These are phyloP conservation scores for Phytopythium litorale DNA, from an alignment of 352 stramenopile genomes.

Conservation along the genomic window DNA sequence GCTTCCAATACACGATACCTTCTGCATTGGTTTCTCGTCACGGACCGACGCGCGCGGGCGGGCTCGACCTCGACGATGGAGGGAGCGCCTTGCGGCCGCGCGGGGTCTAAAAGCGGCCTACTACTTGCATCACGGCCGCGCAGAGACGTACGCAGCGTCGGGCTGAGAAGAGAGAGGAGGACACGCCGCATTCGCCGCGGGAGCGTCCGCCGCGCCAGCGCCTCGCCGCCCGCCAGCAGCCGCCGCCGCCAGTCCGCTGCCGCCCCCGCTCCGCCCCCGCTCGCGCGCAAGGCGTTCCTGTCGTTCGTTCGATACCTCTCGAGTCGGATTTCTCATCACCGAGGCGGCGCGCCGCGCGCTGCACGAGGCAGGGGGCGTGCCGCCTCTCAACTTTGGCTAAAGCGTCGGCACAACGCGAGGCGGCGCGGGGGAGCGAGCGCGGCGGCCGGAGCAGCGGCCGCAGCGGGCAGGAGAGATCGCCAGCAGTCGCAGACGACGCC, in stretches of 20 bases:
- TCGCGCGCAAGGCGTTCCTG: neutral
- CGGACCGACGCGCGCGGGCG: slow-evolving; percentile 15
- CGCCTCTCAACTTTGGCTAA: slow-evolving; percentile 41
- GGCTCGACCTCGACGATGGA: slow-evolving; percentile 19
- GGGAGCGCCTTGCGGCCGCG: slow-evolving; percentile 7
- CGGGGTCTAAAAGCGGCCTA: slow-evolving; percentile 37
- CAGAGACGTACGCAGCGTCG: neutral
- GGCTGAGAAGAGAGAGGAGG: slow-evolving; percentile 10
- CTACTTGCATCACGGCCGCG: slow-evolving; percentile 28
- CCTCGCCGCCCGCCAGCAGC: too few relatives aligned
- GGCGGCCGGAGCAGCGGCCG: neutral
- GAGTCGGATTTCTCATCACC: slow-evolving; percentile 29
- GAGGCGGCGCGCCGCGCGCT: slow-evolving; percentile 9
- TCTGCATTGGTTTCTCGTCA: slow-evolving; percentile 43
- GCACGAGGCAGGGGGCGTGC: neutral
- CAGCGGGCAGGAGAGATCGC: neutral
- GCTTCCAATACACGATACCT: slow-evolving; percentile 38
- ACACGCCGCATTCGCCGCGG: neutral
- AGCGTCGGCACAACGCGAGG: slow-evolving; percentile 22
- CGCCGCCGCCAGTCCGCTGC: neutral
- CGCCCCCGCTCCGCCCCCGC: neutral
- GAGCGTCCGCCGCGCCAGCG: neutral
- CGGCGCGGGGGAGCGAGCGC: neutral
- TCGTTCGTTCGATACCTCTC: slow-evolving; percentile 26
- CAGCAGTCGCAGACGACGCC: neutral